Conservation (phyloP, 129 eudicot species). For the Silybum marianum region DNA sequence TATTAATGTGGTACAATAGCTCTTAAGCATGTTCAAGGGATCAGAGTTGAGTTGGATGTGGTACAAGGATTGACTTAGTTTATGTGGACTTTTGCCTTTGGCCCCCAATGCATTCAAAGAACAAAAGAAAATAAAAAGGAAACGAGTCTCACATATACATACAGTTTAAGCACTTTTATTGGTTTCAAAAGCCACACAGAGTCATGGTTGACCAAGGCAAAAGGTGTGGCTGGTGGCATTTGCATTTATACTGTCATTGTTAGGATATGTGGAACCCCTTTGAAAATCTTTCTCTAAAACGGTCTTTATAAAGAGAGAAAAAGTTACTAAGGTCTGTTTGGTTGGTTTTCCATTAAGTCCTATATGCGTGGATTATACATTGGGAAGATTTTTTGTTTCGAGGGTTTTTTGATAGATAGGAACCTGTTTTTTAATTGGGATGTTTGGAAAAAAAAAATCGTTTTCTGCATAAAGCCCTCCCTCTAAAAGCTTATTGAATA, state of each 20-base stretch:
- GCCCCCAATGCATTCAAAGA: conserved; percentile 30
- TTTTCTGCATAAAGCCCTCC: no score
- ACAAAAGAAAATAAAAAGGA: conserved; percentile 9
- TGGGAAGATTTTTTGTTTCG: no score
- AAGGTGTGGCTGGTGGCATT: background rate
- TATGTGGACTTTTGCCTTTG: conserved; percentile 23
- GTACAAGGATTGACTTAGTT: conserved; percentile 25
- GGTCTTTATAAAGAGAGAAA: no score
- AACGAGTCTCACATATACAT: conserved; percentile 15
- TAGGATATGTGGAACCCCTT: no score
- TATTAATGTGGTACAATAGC: conserved; percentile 29
- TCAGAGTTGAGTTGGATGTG: conserved; percentile 29
- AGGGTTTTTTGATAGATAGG: no score
- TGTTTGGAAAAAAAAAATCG: no score
- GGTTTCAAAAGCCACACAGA: conserved; percentile 25
- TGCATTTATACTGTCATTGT: background rate
- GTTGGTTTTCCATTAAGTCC: no score
- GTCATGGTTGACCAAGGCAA: conserved; percentile 14
- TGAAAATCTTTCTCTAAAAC: no score
- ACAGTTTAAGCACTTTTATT: conserved; percentile 17
- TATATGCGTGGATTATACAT: no score
- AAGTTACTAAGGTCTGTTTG: no score
- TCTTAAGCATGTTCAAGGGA: conserved; percentile 40
- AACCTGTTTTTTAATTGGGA: no score
- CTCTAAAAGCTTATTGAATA: no score